Evolutionary conservation across 2,329 filamentous ascomycete species (phyloP).

Genomic region (Penicillium sp.): DNA sequence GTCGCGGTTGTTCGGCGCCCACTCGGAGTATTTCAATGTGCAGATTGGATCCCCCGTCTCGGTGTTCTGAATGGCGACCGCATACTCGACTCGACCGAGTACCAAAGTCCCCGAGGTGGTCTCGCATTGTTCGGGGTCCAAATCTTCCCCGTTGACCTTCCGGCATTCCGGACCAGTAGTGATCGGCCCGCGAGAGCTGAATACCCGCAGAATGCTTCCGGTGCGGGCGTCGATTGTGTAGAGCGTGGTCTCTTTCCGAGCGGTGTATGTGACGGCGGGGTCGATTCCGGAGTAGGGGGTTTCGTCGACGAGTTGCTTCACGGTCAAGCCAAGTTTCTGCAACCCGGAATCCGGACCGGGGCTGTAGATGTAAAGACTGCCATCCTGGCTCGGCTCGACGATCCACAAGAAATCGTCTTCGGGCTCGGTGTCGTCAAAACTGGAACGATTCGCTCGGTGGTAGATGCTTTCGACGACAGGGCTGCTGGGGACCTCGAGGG

Average conservation of each 20-base stretch:
- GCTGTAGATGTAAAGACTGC: slow-evolving; percentile 82
- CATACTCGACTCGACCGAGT: slow-evolving; percentile 86
- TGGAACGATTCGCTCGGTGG: slow-evolving; percentile 69
- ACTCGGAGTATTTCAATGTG: slow-evolving; percentile 90
- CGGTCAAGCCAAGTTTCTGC: slow-evolving; percentile 51
- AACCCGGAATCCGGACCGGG: slow-evolving; percentile 58
- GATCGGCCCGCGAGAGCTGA: slow-evolving; percentile 72
- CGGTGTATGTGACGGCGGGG: slow-evolving; percentile 82
- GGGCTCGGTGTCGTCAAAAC: slow-evolving; percentile 56
- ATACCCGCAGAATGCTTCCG: slow-evolving; percentile 79
- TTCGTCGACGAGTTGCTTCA: slow-evolving; percentile 82
- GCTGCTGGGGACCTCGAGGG: slow-evolving; percentile 72
- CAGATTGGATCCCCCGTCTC: slow-evolving; percentile 76
- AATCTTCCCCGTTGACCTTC: slow-evolving; percentile 62
- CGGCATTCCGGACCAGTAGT: slow-evolving; percentile 75
- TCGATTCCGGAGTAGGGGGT: slow-evolving; percentile 75
- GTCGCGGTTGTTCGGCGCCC: slow-evolving; percentile 90
- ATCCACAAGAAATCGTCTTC: slow-evolving; percentile 93
- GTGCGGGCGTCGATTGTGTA: slow-evolving; percentile 87
- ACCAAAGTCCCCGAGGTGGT: slow-evolving; percentile 74
- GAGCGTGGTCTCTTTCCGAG: slow-evolving; percentile 85
- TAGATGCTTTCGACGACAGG: slow-evolving; percentile 92
- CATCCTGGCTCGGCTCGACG: slow-evolving; percentile 86
- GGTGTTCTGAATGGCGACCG: slow-evolving; percentile 76
- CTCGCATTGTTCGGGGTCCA: slow-evolving; percentile 73